Conservation (phyloP, 305 asterid genomes). For the Fraxinus sp. region DNA sequence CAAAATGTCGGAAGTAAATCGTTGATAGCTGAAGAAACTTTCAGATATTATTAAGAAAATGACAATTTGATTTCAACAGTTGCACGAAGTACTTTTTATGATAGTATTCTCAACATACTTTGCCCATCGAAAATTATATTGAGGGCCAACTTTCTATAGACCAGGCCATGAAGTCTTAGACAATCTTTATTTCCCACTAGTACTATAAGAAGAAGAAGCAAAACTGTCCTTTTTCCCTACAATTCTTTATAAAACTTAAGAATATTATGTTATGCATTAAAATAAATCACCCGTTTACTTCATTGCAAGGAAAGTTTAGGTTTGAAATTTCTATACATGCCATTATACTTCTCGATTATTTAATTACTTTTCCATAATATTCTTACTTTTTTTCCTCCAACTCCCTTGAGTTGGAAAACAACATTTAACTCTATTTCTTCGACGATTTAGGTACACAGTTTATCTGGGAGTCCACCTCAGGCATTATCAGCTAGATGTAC, state of each 20-base stretch:
- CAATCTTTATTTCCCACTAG: not conserved
- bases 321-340: not conserved
- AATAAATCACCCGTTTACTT: not conserved
- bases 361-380: not conserved
- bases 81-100: not conserved
- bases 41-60: not conserved
- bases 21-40: not conserved
- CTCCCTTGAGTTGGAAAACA: not conserved
- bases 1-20: not conserved
- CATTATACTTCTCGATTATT: not conserved
- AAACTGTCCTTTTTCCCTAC: not conserved
- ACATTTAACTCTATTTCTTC: not conserved
- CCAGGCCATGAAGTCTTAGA: not conserved
- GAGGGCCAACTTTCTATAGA: not conserved
- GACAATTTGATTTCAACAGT: not conserved
- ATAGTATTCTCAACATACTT: not conserved
- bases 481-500: conserved; percentile 37
- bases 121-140: not conserved
- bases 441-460: conserved; percentile 35
- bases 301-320: not conserved
- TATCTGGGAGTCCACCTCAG: conserved; percentile 42
- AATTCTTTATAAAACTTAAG: not conserved
- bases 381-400: not conserved
- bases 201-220: not conserved
- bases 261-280: not conserved